phyloP scores from a whole-genome alignment of 805 yeast species.

The Yarrowia sp. region DNA sequence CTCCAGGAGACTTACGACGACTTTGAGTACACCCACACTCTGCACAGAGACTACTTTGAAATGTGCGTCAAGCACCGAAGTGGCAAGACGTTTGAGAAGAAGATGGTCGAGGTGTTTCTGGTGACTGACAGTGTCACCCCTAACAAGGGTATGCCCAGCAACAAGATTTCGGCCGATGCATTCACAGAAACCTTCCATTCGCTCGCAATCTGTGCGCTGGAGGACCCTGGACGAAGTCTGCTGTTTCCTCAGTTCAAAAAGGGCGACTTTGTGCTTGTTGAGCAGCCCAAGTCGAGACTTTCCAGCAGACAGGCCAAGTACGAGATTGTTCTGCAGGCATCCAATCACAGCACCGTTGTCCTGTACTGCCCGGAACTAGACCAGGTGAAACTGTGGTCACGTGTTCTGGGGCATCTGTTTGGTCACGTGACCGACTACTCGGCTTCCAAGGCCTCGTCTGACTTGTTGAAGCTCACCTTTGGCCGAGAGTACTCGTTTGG shows the following conservation, averaged over 20 bases:
- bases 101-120: conserved; percentile 39
- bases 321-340: conserved; percentile 34
- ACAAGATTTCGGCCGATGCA: conserved; percentile 34
- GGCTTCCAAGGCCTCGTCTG: conserved; percentile 18
- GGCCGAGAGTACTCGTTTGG: conserved; percentile 37
- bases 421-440: conserved; percentile 38
- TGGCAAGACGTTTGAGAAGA: conserved; percentile 33
- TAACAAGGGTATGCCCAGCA: conserved; percentile 26
- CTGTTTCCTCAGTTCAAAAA: conserved; percentile 32
- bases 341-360: conserved; percentile 21
- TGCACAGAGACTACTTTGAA: conserved; percentile 39
- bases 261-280: conserved; percentile 34
- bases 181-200: conserved; percentile 3
- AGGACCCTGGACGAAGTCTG: conserved; percentile 39
- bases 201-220: conserved; percentile 38
- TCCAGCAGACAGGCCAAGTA: conserved; percentile 21
- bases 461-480: conserved; percentile 25
- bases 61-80: conserved; percentile 34
- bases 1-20: conserved; percentile 20
- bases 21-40: conserved; percentile 25
- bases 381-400: conserved; percentile 37
- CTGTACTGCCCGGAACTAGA: conserved; percentile 34
- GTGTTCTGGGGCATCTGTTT: conserved; percentile 15
- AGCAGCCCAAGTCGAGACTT: conserved; percentile 23
- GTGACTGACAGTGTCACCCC: conserved; percentile 16